phyloP scores from a whole-genome alignment of 768 basidiomycete species.

The Tubosaeta sp. region DNA sequence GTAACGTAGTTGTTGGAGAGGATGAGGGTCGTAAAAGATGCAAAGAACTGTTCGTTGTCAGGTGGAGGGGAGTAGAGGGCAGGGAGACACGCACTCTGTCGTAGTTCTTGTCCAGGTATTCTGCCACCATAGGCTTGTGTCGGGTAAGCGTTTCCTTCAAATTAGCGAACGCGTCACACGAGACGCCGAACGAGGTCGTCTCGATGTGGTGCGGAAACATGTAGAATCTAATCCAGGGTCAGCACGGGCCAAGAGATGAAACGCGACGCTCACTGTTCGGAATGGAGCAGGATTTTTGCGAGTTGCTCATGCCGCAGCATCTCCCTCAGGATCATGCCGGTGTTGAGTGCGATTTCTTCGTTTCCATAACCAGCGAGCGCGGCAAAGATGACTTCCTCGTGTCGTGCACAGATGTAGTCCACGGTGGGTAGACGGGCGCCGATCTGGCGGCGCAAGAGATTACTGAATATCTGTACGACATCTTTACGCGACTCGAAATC shows the following conservation, averaged over 20 bases:
- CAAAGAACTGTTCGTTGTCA: slow-evolving; percentile 71
- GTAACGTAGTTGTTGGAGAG: slow-evolving; percentile 96
- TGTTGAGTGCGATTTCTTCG: slow-evolving; percentile 94
- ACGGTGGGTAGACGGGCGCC: slow-evolving; percentile 95
- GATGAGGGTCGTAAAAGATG: slow-evolving; percentile 88
- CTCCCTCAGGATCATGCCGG: slow-evolving; percentile 96
- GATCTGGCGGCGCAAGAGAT: slow-evolving; percentile 85
- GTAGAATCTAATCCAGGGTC: slow-evolving; percentile 69
- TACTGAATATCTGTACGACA: slow-evolving; percentile 84
- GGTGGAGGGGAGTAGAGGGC: not conserved
- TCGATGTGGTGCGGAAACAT: slow-evolving; percentile 96
- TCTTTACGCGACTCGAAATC: slow-evolving; percentile 94
- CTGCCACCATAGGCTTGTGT: slow-evolving; percentile 97
- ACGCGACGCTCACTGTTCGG: slow-evolving; percentile 75
- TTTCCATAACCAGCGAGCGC: slow-evolving; percentile 91
- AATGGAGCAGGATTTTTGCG: slow-evolving; percentile 84
- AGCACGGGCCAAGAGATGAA: not conserved
- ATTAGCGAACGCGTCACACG: slow-evolving; percentile 96
- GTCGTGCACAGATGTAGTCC: slow-evolving; percentile 81
- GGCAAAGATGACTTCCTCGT: slow-evolving; percentile 73
- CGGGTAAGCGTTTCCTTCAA: slow-evolving; percentile 96
- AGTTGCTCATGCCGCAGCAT: slow-evolving; percentile 93
- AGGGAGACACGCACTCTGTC: slow-evolving; percentile 64
- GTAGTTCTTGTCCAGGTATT: slow-evolving; percentile 95
- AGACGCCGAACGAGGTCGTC: slow-evolving; percentile 95